Evolutionary conservation across 495 filamentous ascomycete species (phyloP), one percentile per base, ranked within the genome.

Genomic region (Xylaria nigripes): DNA sequence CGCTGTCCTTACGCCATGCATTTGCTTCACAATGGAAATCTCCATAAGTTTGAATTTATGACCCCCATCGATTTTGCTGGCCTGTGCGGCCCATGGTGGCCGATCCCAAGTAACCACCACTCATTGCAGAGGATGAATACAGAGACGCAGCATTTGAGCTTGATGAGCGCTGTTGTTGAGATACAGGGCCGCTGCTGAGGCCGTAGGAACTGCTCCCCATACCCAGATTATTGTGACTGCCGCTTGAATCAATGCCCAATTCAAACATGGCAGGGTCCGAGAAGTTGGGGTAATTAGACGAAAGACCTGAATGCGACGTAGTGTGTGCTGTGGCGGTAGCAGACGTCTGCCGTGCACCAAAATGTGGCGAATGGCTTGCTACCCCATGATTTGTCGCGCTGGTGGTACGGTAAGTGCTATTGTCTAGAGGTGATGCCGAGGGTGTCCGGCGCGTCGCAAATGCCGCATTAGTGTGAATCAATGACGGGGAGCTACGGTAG

Each of bases 191-290:
- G 40, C 60, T 57, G 30, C 61, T 51, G 9, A 68, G 53, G n/a
- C 54, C 54, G 22, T 68, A 68, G 2, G 66, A 60, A 32, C 53
- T 43, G 8, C 54, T 48, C 2, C 60, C 55, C 3, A 68, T 62
- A 18, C 61, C 57, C 18, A 68, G 43, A 7, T 59, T 63, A 24
- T 53, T 50, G 21, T 68, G 65, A 27, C 55, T 70, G 12, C 57
- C 64, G 29, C 63, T 42, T 2, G 68, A 61, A 45, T 76, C 73
- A 27, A 76, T 48, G 50, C 57, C 60, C 25, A 73, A 60, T 50
- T 73, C 72, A 24, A 76, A 68, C 34, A 76, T 53, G 29, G 27
- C 46, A 49, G 72, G 69, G 48, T 73, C 70, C 7, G 64, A 57
- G 48, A 63, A 61, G 0, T 57, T 48, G 3, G 62, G 23, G 18